Conservation (phyloP, 2,329 filamentous ascomycete genomes). For the Mariannaea sp. region DNA sequence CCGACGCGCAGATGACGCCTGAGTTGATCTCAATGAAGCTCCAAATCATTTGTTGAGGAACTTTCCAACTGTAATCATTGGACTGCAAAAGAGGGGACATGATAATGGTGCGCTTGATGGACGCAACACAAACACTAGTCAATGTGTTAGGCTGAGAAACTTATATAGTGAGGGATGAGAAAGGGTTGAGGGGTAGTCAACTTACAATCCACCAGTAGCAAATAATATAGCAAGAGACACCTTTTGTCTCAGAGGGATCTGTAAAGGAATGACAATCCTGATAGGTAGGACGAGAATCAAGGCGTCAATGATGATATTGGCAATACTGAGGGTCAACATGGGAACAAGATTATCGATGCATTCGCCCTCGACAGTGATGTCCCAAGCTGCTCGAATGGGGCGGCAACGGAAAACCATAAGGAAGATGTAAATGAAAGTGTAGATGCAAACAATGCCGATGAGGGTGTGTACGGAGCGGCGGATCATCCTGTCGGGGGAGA, state of each 20-base stretch:
- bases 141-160: slow-evolving; percentile 2
- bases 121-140: slow-evolving; percentile 36
- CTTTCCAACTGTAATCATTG: slow-evolving; percentile 36
- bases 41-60: slow-evolving; percentile 44
- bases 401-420: slow-evolving; percentile 49
- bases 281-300: slow-evolving; percentile 53
- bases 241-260: slow-evolving; percentile 55
- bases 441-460: slow-evolving; percentile 46
- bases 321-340: slow-evolving; percentile 32
- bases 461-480: slow-evolving; percentile 28
- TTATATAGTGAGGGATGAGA: fast-evolving
- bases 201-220: slow-evolving; percentile 41
- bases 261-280: slow-evolving; percentile 49
- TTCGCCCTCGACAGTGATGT: slow-evolving; percentile 41
- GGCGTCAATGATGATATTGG: slow-evolving; percentile 53
- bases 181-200: too few relatives aligned
- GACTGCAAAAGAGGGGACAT: slow-evolving; percentile 32
- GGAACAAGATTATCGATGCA: slow-evolving; percentile 48
- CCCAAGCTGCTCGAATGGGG: slow-evolving; percentile 50
- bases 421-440: slow-evolving; percentile 47
- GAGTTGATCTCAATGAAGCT: slow-evolving; percentile 55
- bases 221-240: slow-evolving; percentile 54
- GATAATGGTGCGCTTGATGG: slow-evolving; percentile 37
- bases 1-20: slow-evolving; percentile 54
- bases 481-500: slow-evolving; percentile 37